Conservation (phyloP, 192 early-diverging fungal genomes). For the Backusella circina region DNA sequence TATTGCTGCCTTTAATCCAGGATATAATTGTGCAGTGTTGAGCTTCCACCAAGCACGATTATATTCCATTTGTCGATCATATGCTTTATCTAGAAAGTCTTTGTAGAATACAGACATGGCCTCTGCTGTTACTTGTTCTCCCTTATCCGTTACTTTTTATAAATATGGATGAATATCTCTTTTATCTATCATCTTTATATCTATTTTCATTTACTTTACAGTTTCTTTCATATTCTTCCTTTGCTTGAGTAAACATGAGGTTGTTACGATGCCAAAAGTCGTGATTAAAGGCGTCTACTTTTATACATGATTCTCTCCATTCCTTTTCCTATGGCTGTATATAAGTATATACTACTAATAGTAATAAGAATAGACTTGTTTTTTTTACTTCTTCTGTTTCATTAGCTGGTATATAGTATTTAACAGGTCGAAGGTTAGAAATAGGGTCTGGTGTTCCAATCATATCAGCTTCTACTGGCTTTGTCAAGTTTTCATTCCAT, state of each 20-base stretch:
- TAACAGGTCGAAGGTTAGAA: slow-evolving; percentile 51
- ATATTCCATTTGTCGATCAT: slow-evolving; percentile 56
- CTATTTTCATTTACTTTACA: slow-evolving; percentile 29
- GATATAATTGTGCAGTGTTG: slow-evolving; percentile 44
- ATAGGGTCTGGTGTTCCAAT: slow-evolving; percentile 50
- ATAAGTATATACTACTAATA: not conserved
- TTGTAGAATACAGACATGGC: slow-evolving; percentile 56
- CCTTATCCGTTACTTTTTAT: slow-evolving; percentile 37
- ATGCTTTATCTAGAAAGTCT: slow-evolving; percentile 54
- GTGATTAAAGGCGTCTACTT: slow-evolving; percentile 51
- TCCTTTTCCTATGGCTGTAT: slow-evolving; percentile 28
- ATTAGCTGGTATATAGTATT: slow-evolving; percentile 41
- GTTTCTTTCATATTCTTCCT: slow-evolving; percentile 47
- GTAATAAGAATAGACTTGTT: not conserved
- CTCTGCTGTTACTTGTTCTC: slow-evolving; percentile 42
- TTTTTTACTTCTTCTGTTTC: slow-evolving; percentile 41
- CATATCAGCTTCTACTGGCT: slow-evolving; percentile 30
- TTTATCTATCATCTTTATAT: not conserved
- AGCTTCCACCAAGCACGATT: slow-evolving; percentile 54
- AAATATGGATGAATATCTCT: not conserved
- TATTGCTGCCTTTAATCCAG: slow-evolving; percentile 44
- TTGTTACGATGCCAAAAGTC: slow-evolving; percentile 58
- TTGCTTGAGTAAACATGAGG: slow-evolving; percentile 44
- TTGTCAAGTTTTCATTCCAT: slow-evolving; percentile 15
- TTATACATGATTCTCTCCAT: slow-evolving; percentile 41